Percentiles rank a stretch among this genome's conserved stretches.
These are phyloP conservation scores for Alliaria petiolata DNA, from an alignment of 345 rosid species.

Conservation along the genomic window DNA sequence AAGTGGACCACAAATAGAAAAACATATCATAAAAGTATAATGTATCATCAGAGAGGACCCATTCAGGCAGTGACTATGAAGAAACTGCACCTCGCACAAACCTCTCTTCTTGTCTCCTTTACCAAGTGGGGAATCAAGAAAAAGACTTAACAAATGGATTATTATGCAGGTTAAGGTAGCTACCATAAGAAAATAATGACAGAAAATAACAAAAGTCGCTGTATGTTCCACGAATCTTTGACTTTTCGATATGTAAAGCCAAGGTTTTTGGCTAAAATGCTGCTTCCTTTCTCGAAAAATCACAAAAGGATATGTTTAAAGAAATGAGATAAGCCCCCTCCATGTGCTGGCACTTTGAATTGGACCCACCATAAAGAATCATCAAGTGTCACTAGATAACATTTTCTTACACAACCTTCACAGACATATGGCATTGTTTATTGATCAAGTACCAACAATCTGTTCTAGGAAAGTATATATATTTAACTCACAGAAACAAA, in stretches of 20 bases:
- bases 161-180: constrained; percentile 11
- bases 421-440: background rate
- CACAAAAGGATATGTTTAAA: background rate
- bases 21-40: background rate
- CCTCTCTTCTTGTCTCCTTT: constrained; percentile 7
- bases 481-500: background rate
- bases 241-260: background rate
- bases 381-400: background rate
- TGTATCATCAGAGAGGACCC: background rate
- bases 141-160: background rate
- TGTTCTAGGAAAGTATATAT: background rate
- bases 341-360: constrained; percentile 6
- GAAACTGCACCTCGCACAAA: constrained; percentile 1
- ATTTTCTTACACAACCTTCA: background rate
- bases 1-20: constrained; percentile 1
- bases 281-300: background rate
- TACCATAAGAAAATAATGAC: background rate
- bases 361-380: background rate
- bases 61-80: background rate
- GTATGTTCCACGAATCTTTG: constrained; percentile 1
- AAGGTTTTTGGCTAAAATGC: background rate
- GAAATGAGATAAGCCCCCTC: background rate
- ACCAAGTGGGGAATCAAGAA: constrained; percentile 5
- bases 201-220: background rate
- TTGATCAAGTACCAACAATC: background rate